Percentiles rank a stretch among this genome's conserved stretches.
Evolutionary conservation across 306 rosid species (phyloP).

Genomic region (Castanea sativa): DNA sequence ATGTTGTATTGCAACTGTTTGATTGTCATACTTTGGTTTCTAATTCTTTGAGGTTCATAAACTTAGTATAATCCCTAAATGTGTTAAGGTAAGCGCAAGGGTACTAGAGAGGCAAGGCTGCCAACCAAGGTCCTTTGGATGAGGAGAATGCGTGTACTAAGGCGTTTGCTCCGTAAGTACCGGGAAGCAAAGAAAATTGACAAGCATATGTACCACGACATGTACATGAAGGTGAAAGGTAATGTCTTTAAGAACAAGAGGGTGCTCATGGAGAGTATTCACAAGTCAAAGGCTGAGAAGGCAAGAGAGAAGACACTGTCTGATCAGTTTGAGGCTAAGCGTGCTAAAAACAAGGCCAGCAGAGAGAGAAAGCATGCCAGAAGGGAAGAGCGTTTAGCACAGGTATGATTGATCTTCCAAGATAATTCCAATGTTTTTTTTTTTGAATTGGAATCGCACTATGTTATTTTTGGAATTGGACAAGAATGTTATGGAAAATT

Average conservation of each 20-base stretch:
- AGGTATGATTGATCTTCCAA: conserved; percentile 12
- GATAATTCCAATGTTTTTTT: background rate
- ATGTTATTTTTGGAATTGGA: background rate
- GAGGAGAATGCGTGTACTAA: conserved; percentile 52
- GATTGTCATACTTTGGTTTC: background rate
- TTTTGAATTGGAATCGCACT: too few species aligned
- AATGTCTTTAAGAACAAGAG: conserved; percentile 53
- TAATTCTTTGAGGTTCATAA: background rate
- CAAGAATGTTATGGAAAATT: background rate
- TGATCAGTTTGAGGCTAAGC: conserved; percentile 50
- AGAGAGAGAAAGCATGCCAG: conserved; percentile 47
- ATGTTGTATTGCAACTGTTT: background rate
- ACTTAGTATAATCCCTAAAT: background rate
- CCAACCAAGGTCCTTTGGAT: conserved; percentile 61
- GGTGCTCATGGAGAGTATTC: conserved; percentile 54
- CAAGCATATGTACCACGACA: conserved; percentile 49
- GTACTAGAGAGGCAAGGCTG: conserved; percentile 62
- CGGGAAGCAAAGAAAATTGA: conserved; percentile 47
- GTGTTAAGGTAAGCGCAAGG: conserved; percentile 56
- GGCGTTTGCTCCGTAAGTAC: conserved; percentile 53
- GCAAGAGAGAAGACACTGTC: conserved; percentile 47
- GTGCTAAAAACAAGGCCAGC: conserved; percentile 53
- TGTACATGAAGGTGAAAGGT: conserved; percentile 58
- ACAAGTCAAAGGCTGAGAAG: conserved; percentile 54
- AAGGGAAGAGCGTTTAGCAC: conserved; percentile 46